These are phyloP conservation scores for Malassezia restricta DNA, from an alignment of 1,284 basidiomycete species.

Conservation along the genomic window DNA sequence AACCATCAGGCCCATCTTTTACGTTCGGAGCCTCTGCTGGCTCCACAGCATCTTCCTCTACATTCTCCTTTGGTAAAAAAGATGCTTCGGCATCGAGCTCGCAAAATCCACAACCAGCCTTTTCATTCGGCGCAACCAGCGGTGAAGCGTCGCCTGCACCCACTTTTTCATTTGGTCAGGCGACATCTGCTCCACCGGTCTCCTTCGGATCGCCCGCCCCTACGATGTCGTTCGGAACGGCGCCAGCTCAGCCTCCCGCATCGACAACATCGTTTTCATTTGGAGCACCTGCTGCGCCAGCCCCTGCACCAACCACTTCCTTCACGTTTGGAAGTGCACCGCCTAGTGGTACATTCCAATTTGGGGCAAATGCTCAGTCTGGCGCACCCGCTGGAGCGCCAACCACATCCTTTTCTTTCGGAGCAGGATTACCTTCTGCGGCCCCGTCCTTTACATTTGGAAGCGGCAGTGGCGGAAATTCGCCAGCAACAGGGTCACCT, in stretches of 20 bases:
- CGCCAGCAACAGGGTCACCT: conserved; percentile 9
- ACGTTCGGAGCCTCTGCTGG: background rate
- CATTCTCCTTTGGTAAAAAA: background rate
- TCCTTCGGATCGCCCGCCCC: background rate
- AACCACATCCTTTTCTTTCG: conserved; percentile 14
- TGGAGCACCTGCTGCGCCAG: conserved; percentile 5
- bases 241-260: background rate
- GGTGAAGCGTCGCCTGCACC: background rate
- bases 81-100: background rate
- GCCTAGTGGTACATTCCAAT: background rate
- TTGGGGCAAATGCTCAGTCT: background rate
- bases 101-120: background rate
- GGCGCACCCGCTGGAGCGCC: conserved; percentile 2
- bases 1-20: background rate
- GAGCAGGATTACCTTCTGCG: conserved; percentile 3
- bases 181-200: background rate
- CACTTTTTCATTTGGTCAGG: conserved; percentile 16
- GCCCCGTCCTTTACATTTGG: conserved; percentile 13
- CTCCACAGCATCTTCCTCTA: background rate
- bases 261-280: conserved; percentile 15
- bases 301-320: conserved; percentile 8
- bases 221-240: background rate
- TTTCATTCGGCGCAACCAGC: conserved; percentile 1
- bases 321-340: conserved; percentile 14
- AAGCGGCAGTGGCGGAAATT: background rate